A percentile compares a stretch with the other conserved stretches of the same genome.
These are phyloP conservation scores for Spergularia marina DNA, from an alignment of 148 eudicot genomes.

Conservation along the genomic window DNA sequence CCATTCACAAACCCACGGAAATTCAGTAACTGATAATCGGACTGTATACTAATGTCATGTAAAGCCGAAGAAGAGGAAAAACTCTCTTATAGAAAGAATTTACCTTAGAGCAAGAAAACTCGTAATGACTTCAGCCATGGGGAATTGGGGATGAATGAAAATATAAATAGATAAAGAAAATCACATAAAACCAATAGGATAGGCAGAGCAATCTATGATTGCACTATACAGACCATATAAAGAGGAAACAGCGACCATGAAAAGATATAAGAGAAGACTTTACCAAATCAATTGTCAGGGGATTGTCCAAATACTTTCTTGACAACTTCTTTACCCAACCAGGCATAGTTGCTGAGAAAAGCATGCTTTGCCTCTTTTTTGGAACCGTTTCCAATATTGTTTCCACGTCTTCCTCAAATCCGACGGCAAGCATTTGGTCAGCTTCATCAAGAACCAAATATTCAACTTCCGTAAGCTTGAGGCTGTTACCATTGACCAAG, in stretches of 20 bases:
- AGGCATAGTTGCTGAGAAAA: conserved; percentile 99
- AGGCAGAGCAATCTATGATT: not conserved
- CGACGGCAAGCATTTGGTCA: conserved; percentile 99
- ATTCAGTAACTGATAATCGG: not conserved
- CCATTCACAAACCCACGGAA: not conserved
- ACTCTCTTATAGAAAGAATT: not conserved
- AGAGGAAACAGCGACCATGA: conserved; percentile 9
- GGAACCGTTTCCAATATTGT: conserved; percentile 74
- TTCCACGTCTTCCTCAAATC: conserved; percentile 98
- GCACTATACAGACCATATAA: not conserved
- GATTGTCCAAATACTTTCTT: conserved; percentile 69
- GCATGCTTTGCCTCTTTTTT: conserved; percentile 89
- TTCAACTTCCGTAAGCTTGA: conserved; percentile 80
- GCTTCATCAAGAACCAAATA: conserved; percentile 96
- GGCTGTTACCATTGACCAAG: conserved; percentile 59
- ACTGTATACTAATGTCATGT: not conserved
- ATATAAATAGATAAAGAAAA: too few species aligned
- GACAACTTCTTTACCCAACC: conserved; percentile 88
- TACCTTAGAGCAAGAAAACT: not conserved
- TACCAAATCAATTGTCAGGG: conserved; percentile 92
- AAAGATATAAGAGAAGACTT: conserved; percentile 6
- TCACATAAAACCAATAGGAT: not conserved
- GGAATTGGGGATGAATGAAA: too few species aligned
- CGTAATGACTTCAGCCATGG: not conserved
- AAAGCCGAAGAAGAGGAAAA: not conserved